Evolutionary conservation across 495 filamentous ascomycete genomes (phyloP), one percentile per base, ranked within the genome.

Genomic region (Rostrohypoxylon terebratum): DNA sequence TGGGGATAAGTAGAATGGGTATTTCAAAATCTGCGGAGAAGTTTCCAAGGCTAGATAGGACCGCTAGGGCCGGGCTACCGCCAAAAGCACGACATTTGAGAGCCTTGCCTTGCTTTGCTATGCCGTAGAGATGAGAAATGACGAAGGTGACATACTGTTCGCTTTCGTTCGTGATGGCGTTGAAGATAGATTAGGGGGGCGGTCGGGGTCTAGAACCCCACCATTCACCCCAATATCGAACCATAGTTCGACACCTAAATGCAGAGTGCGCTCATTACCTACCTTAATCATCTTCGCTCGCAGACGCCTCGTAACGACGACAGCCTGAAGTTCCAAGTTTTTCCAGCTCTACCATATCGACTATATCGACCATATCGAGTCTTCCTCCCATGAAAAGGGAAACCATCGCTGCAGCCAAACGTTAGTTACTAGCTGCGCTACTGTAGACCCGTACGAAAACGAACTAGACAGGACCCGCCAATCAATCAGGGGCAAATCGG

Each of bases 201-300:
- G 21, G 44, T n/a, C n/a, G 45, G 36, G 64, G 71, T 61, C 71
- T 73, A 73, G 71, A 66, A 68, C 61, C 45, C 47, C 60, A 16
- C 48, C 8, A 61, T 69, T 31, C 42, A 13, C 38, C n/a, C n/a
- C n/a, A n/a, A 62, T 45, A 40, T 63, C 36, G 57, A 61, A 42
- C n/a, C 51, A 38, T 61, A 44, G 38, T 44, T 53, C 42, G 58
- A 62, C 57, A 57, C 40, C 58, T 50, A 25, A 9, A 50, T 63
- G 23, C 38, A 54, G 38, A 9, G 38, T 63, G 23, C 38, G 45
- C 50, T 14, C 20, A 44, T 28, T 44, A 47, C 61, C 33, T 44
- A 47, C 61, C 33, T 47, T 31, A 10, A 28, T 40, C 60, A 48
- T 61, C 28, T 66, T 13, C 25, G 4, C 36, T 59, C 59, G 69